Evolutionary conservation across 2,329 filamentous ascomycete genomes (phyloP).

Genomic region (Cercospora sp.): DNA sequence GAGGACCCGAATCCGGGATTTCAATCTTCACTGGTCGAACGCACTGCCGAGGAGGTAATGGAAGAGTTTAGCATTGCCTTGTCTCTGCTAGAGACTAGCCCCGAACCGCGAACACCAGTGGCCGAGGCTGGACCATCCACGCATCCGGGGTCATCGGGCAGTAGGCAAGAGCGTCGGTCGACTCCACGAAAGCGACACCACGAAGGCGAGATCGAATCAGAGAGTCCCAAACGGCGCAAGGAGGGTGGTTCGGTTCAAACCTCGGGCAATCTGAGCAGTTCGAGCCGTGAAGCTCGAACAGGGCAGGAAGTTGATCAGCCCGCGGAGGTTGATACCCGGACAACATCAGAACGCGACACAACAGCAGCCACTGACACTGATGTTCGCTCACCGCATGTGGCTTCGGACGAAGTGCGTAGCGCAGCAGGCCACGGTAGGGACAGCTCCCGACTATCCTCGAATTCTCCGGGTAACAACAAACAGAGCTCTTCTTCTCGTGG

Average conservation of each 20-base stretch:
- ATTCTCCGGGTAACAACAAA: neutral
- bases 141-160: neutral
- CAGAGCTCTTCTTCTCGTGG: neutral
- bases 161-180: neutral
- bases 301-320: neutral
- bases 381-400: neutral
- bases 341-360: neutral
- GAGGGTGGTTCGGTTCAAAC: neutral
- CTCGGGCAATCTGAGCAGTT: neutral
- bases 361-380: neutral
- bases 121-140: neutral
- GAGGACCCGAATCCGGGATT: neutral
- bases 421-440: neutral
- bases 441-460: neutral
- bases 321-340: neutral
- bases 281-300: neutral
- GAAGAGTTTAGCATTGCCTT: neutral
- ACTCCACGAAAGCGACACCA: neutral
- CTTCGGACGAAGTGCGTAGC: neutral
- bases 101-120: neutral
- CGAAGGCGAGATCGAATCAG: neutral
- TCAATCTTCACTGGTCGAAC: neutral
- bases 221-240: neutral
- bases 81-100: neutral
- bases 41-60: neutral